These are phyloP conservation scores for Anisodus acutangulus DNA, from an alignment of 257 asterid genomes.

Conservation along the genomic window DNA sequence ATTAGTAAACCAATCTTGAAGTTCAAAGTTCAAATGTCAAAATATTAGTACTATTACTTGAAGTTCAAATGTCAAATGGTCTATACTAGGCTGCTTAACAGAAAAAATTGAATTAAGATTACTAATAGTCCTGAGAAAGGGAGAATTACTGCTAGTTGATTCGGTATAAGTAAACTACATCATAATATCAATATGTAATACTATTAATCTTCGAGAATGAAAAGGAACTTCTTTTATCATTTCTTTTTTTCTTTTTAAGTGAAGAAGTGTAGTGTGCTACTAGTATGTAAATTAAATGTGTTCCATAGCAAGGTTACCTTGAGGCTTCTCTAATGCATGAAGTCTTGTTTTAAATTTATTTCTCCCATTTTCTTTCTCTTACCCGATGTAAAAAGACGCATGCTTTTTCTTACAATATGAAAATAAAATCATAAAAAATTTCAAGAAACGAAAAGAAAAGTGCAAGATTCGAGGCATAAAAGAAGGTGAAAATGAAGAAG, in stretches of 20 bases:
- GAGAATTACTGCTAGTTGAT: not conserved
- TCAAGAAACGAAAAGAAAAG: not conserved
- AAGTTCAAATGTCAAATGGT: no score
- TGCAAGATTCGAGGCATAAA: constrained; percentile 11
- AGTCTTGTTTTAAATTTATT: not conserved
- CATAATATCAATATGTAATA: no score
- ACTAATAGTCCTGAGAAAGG: not conserved
- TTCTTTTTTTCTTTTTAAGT: not conserved
- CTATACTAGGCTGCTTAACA: not conserved
- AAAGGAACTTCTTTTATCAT: no score
- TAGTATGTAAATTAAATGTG: not conserved
- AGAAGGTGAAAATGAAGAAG: constrained; percentile 11
- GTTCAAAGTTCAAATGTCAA: not conserved
- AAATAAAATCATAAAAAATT: not conserved
- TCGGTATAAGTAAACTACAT: not conserved
- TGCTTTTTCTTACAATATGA: not conserved
- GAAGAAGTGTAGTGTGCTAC: not conserved
- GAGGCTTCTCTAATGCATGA: not conserved
- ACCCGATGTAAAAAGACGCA: not conserved
- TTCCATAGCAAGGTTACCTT: not conserved
- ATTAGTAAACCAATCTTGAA: no score
- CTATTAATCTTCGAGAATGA: not conserved
- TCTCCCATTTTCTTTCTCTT: not conserved
- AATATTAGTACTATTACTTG: not conserved
- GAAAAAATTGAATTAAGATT: not conserved